A percentile compares a stretch with the other conserved stretches of the same genome.
phyloP scores from a whole-genome alignment of 805 yeast genomes.

The Dipodascopsis uninucleata region DNA sequence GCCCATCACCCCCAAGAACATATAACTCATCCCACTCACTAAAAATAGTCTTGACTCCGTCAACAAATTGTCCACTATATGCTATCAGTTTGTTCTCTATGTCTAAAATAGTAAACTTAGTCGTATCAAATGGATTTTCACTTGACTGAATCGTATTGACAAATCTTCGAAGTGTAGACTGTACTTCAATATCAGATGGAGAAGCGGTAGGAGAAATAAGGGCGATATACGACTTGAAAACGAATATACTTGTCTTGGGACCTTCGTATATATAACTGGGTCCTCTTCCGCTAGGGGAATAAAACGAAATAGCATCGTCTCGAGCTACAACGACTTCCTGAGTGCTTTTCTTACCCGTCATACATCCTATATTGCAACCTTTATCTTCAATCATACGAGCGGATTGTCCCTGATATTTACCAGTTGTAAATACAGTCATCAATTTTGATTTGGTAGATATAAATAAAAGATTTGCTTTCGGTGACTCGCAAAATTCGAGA shows the following conservation, averaged over 20 bases:
- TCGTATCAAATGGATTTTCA: slow-evolving; percentile 39
- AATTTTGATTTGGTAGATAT: slow-evolving; percentile 73
- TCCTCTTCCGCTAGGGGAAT: slow-evolving; percentile 52
- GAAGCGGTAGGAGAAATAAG: slow-evolving; percentile 51
- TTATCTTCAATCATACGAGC: slow-evolving; percentile 44
- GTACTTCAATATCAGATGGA: slow-evolving; percentile 18
- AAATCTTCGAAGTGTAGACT: slow-evolving; percentile 24
- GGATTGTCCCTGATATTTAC: slow-evolving; percentile 69
- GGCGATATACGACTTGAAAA: slow-evolving; percentile 55
- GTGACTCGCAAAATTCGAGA: slow-evolving; percentile 49
- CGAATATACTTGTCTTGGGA: slow-evolving; percentile 50
- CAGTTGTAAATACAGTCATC: slow-evolving; percentile 69
- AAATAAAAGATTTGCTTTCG: slow-evolving; percentile 52
- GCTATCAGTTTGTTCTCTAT: slow-evolving; percentile 65
- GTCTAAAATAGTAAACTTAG: slow-evolving; percentile 66
- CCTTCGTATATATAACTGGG: slow-evolving; percentile 52
- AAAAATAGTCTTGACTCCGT: slow-evolving; percentile 58
- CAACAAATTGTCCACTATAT: slow-evolving; percentile 64
- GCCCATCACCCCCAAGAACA: slow-evolving; percentile 70
- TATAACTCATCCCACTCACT: slow-evolving; percentile 54
- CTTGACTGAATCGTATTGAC: slow-evolving; percentile 35
- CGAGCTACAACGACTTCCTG: slow-evolving; percentile 62
- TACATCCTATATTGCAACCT: slow-evolving; percentile 49
- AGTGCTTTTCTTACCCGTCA: slow-evolving; percentile 37
- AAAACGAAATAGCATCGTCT: slow-evolving; percentile 60